Conservation (phyloP, 2,329 filamentous ascomycete species). For the Cryphonectria carpinicola region DNA sequence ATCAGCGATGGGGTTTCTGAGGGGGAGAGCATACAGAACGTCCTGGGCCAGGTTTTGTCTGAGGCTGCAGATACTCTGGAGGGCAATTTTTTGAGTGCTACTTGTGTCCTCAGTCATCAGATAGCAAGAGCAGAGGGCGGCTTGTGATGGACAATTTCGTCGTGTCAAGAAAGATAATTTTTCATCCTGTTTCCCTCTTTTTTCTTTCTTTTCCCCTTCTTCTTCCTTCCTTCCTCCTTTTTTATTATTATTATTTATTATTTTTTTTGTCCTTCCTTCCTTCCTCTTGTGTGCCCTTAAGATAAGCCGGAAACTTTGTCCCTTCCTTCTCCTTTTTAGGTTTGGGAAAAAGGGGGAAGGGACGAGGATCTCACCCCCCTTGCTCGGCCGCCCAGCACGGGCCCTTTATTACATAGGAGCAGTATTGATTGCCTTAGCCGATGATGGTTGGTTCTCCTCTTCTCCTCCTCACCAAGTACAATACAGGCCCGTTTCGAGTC, state of each 20-base stretch:
- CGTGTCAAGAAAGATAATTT: background rate
- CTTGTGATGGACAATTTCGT: background rate
- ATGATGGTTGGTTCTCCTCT: background rate
- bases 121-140: slow-evolving; percentile 22
- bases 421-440: background rate
- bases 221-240: too few relatives aligned
- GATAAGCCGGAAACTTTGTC: background rate
- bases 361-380: background rate
- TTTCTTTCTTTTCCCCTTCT: too few relatives aligned
- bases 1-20: background rate
- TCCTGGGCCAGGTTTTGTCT: slow-evolving; percentile 28
- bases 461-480: background rate
- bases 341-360: background rate
- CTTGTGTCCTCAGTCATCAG: slow-evolving; percentile 38
- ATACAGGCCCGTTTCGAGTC: background rate
- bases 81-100: slow-evolving; percentile 39
- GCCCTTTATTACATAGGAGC: background rate
- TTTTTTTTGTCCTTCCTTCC: background rate
- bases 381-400: background rate
- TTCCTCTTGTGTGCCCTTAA: background rate
- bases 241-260: too few relatives aligned
- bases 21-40: background rate
- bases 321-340: background rate
- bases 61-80: slow-evolving; percentile 39
- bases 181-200: too few relatives aligned